phyloP scores from a whole-genome alignment of 1,139 yeast genomes.

The Blastobotrys capitulatus region DNA sequence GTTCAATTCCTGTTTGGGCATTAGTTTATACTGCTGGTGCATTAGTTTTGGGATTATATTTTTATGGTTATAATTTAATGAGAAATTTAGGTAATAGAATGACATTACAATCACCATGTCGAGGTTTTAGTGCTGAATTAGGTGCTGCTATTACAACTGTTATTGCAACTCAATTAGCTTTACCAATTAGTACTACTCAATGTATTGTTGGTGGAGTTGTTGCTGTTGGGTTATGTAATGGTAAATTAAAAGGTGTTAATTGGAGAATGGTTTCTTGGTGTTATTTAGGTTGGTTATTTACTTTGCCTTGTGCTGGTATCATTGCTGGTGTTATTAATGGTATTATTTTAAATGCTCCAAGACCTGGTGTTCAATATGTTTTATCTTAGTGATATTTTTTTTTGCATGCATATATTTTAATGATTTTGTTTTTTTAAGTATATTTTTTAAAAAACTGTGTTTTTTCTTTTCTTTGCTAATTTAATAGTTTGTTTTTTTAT shows the following conservation, averaged over 20 bases:
- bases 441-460: too few species aligned
- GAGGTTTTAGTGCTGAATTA: conserved; percentile 75
- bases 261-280: conserved; percentile 77
- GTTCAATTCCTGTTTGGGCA: conserved; percentile 68
- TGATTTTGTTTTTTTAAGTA: background rate
- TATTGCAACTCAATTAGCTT: conserved; percentile 65
- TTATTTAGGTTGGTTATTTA: conserved; percentile 66
- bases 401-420: background rate
- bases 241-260: conserved; percentile 58
- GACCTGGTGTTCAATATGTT: conserved; percentile 1
- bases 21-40: conserved; percentile 64
- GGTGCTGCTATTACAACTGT: conserved; percentile 76
- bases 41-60: conserved; percentile 66
- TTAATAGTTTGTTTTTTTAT: too few species aligned
- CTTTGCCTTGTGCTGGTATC: conserved; percentile 69
- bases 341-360: conserved; percentile 62
- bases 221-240: conserved; percentile 68
- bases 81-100: conserved; percentile 66
- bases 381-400: background rate
- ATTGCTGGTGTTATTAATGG: conserved; percentile 65
- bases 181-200: conserved; percentile 76
- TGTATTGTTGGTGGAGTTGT: conserved; percentile 79
- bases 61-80: conserved; percentile 69
- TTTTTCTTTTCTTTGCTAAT: too few species aligned
- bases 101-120: conserved; percentile 71